These are phyloP conservation scores for Aurinia saxatilis DNA, from an alignment of 345 rosid genomes.

Conservation along the genomic window DNA sequence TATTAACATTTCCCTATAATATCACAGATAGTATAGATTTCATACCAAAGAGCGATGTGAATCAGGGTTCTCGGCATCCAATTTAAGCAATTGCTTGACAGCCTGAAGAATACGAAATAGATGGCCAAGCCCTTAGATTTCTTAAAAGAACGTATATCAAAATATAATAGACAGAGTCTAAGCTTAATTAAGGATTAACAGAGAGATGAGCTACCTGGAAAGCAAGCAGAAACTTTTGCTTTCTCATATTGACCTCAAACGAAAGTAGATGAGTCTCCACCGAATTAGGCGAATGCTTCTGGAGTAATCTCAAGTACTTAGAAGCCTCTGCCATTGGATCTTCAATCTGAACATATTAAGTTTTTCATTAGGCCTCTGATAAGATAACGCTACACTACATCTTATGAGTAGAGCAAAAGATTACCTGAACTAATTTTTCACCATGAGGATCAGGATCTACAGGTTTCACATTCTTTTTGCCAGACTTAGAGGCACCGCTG, in stretches of 20 bases:
- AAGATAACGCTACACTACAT: not conserved
- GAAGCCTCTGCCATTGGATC: slow-evolving; percentile 88
- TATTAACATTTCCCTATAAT: not conserved
- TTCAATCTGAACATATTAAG: slow-evolving; percentile 52
- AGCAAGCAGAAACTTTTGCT: slow-evolving; percentile 81
- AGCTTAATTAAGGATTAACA: not conserved
- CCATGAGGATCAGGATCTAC: slow-evolving; percentile 96
- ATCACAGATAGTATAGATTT: not conserved
- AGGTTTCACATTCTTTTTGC: slow-evolving; percentile 82
- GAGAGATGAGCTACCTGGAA: slow-evolving; percentile 57
- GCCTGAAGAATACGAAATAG: slow-evolving; percentile 41
- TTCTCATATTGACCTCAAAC: slow-evolving; percentile 93
- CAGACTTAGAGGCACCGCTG: slow-evolving; percentile 65
- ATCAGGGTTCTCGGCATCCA: slow-evolving; percentile 87
- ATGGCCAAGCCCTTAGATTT: not conserved
- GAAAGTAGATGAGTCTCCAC: slow-evolving; percentile 93
- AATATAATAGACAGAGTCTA: not conserved
- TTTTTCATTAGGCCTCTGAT: slow-evolving; percentile 11
- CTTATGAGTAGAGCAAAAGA: slow-evolving; percentile 8
- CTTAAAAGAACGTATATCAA: not conserved
- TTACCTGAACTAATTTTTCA: slow-evolving; percentile 85
- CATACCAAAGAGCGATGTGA: slow-evolving; percentile 87
- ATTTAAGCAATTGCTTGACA: slow-evolving; percentile 71
- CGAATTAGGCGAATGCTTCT: slow-evolving; percentile 71
- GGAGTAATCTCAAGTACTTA: slow-evolving; percentile 89